Base-by-base conservation (phyloP, 345 rosid species). In the Excoecaria cochinchinensis region DNA sequence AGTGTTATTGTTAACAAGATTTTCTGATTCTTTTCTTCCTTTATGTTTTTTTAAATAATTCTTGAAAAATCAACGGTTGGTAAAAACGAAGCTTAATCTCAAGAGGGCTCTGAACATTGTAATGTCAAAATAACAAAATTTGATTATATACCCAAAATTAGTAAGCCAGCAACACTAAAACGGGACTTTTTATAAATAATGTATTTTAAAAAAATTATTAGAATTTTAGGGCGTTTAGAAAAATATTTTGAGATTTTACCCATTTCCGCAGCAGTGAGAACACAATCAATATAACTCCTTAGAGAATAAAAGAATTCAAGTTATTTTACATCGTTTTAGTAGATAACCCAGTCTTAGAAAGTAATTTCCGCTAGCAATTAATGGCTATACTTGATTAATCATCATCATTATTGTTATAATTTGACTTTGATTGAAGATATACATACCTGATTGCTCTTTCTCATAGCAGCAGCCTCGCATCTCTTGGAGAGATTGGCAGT, bases 401-500 rank as follows among this genome's bases (percentile, higher is more conserved):
- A 56, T 19, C 21, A 59, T 17, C n/a, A 13, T 53, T 53, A 53
- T 14, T 14, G 16, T 17, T 16, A 55, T 55, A 16, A 44, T 6
- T 44, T 57, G 62, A 57, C 9, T 57, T 57, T 59, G 52, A 44
- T 6, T 44, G 66, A 16, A 39, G 22, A 53, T 42, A 14, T 68
- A 47, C 9, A 36, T 31, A 90, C 98, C 86, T 89, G 91, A 82
- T 94, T 89, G 87, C 92, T 87, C 7, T 80, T 82, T 8, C 98
- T 96, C 97, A 94, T 94, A 5, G 89, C 94, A 39, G 93, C 97
- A 46, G 96, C 98, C 84, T 94, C 97, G 46, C 67, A 46, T 36
- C 98, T 92, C 84, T 94, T 94, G 81, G 94, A 82, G 76, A 94
- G 91, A 74, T 94, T 94, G 66, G 97, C 95, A 0, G 95, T 89